These are phyloP conservation scores for Micractinium sp. DNA, from an alignment of 139 green algal species.

Conservation along the genomic window DNA sequence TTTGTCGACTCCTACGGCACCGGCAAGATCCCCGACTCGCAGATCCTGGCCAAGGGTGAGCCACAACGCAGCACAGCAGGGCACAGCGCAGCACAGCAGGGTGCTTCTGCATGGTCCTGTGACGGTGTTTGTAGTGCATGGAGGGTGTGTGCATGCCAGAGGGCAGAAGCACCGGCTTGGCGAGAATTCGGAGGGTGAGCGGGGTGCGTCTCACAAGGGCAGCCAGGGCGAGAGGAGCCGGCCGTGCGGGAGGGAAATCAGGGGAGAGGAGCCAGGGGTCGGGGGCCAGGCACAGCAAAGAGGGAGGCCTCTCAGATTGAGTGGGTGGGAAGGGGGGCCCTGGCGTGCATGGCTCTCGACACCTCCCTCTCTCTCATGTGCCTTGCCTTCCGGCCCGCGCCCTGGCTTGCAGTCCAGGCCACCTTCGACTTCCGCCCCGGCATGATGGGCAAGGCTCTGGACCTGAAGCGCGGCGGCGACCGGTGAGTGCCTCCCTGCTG, in stretches of 20 bases:
- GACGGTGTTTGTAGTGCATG: no score
- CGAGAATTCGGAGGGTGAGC: not conserved
- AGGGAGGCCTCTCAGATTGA: not conserved
- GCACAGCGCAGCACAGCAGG: no score
- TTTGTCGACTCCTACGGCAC: conserved; percentile 98
- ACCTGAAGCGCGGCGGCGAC: conserved; percentile 93
- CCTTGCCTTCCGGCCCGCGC: no score
- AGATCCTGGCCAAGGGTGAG: conserved; percentile 82
- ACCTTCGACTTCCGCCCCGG: conserved; percentile 98
- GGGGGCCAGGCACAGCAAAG: no score
- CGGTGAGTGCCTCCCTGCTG: conserved; percentile 12
- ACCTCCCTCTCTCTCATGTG: not conserved
- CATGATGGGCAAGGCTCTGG: conserved; percentile 90
- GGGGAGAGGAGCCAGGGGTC: no score
- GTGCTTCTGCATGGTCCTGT: no score
- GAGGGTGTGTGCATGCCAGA: not conserved
- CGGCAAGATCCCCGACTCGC: conserved; percentile 85
- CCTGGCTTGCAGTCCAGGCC: conserved; percentile 62
- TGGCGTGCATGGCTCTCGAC: not conserved
- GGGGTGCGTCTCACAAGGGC: not conserved
- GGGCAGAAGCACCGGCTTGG: not conserved
- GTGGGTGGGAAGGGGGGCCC: not conserved
- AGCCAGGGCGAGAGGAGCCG: no score
- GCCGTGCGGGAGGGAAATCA: no score
- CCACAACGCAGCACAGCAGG: no score